Base-by-base conservation (phyloP, 1,139 yeast species). In the Yamadazyma atmosphaerica region DNA sequence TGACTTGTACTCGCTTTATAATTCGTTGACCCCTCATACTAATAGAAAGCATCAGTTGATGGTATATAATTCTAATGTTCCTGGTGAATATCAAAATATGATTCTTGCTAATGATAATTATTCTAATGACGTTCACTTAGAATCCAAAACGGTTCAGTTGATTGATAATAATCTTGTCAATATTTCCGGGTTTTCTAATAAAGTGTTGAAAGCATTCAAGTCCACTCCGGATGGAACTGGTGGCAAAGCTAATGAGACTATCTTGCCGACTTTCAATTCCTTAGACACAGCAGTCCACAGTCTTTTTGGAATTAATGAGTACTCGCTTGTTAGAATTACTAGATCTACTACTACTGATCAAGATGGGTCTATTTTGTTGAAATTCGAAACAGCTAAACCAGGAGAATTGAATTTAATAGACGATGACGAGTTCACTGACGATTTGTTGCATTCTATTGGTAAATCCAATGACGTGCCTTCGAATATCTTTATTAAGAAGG, bases 361-460 rank as follows among this genome's bases (percentile, higher is more conserved):
- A 28, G 78, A 76, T 17, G 80, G 81, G 1, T 68, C 79, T 10
- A 63, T 70, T 6, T 59, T 77, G 3, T 56, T 77, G 32, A 77
- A 77, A 48, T 58, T 77, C 36, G 83, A 77, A 51, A 73, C 81
- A 1, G 78, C 80, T 0, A 65, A 60, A 42, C 78, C 81, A 0
- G 82, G 83, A 3, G 78, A 76, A 42, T 49, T 54, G n/a, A 65
- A 62, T 47, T 53, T 77, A 34, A 68, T 76, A 38, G 83, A 77
- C 50, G 74, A 68, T 39, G 69, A 64, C 31, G 76, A 73, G 28
- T 71, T 64, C 42, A 56, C 62, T 33, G 70, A 70, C 31, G 75
- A 70, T 38, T 62, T 67, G 65, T 44, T 59, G 19, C 62, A 63
- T 38, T 61, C 69, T 19, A 50, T 70, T 30, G 81, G 81, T 1